Evolutionary conservation across 176 grass and related monocot genomes (phyloP).

Genomic region (Tillandsia fasciculata): DNA sequence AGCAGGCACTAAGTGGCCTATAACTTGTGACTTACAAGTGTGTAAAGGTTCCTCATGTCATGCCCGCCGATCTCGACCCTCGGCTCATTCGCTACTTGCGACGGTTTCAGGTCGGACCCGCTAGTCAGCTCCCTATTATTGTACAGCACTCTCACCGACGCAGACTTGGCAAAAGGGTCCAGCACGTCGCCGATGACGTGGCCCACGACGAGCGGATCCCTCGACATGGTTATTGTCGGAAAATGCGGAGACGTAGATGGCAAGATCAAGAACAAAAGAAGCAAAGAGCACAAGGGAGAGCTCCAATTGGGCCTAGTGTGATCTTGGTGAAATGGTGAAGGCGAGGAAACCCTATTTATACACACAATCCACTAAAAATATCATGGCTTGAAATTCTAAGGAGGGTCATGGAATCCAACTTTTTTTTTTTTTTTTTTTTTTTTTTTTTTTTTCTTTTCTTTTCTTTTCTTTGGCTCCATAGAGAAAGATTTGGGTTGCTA

Average conservation of each 20-base stretch:
- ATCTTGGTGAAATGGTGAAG: constrained; percentile 8
- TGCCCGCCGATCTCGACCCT: constrained; percentile 37
- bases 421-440: constrained; percentile 23
- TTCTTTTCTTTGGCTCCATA: not conserved
- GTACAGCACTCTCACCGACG: constrained; percentile 44
- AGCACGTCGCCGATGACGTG: constrained; percentile 56
- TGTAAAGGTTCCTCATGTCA: constrained; percentile 44
- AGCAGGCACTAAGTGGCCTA: not conserved
- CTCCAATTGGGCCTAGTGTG: not conserved
- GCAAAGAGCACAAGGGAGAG: not conserved
- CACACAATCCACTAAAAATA: constrained; percentile 9
- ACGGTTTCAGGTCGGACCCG: constrained; percentile 76
- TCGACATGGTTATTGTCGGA: constrained; percentile 25
- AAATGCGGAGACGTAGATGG: not conserved
- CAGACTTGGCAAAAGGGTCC: constrained; percentile 40
- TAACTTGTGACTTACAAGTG: constrained; percentile 41
- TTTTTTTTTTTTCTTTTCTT: constrained; percentile 15
- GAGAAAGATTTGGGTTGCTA: not conserved
- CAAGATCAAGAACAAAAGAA: not conserved
- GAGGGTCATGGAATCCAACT: constrained; percentile 31
- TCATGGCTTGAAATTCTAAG: constrained; percentile 5
- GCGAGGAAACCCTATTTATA: constrained; percentile 28
- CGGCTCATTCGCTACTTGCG: constrained; percentile 46
- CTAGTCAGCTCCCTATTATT: constrained; percentile 50
- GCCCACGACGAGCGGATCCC: constrained; percentile 66